Base-by-base conservation (phyloP, 345 rosid species). In the Gossypium thurberi region DNA sequence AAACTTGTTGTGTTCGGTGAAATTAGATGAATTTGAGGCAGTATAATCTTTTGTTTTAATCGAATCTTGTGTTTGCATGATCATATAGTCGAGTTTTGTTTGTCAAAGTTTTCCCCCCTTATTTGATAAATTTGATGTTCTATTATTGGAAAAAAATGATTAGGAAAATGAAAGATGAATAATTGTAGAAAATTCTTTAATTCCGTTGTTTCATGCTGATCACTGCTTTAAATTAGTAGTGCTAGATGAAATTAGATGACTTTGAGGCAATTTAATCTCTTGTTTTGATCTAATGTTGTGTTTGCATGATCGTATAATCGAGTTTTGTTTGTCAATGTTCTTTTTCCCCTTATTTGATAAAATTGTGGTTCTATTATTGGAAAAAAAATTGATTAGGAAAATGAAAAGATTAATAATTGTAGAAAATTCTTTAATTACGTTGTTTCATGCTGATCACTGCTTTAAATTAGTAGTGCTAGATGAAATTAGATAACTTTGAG, bases 361-460 rank as follows among this genome's bases (percentile, higher is more conserved):
- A 33, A 1, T 33, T 33, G 40, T 33, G 40, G 40, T 33, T 33
- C 40, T 33, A 33, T 33, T 33, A 5, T 33, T 33, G 40, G 40
- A 33, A 33, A 33, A 26, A 0, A 33, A 33, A 33, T 33, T 33
- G 40, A 33, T 33, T 33, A 33, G 40, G 40, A 33, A 33, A 33
- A 33, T 33, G 7, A 33, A 33, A 33, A 33, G 40, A 44, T 44
- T 28, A 33, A 61, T 15, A 5, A 1, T 13, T 25, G 63, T 25
- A 1, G 63, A 6, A 14, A 1, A 26, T 2, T 28, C 13, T 43
- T 11, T 2, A 20, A 21, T 47, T 46, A 21, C 8, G 70, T 47
- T 21, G 20, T 13, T 67, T 63, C 53, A 52, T 67, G 56, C 15
- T 48, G 14, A 68, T 68, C 59, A 17, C 44, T 17, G 71, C 71